These are phyloP conservation scores for Pisolithus microcarpus DNA, from an alignment of 768 basidiomycete genomes.

Conservation along the genomic window DNA sequence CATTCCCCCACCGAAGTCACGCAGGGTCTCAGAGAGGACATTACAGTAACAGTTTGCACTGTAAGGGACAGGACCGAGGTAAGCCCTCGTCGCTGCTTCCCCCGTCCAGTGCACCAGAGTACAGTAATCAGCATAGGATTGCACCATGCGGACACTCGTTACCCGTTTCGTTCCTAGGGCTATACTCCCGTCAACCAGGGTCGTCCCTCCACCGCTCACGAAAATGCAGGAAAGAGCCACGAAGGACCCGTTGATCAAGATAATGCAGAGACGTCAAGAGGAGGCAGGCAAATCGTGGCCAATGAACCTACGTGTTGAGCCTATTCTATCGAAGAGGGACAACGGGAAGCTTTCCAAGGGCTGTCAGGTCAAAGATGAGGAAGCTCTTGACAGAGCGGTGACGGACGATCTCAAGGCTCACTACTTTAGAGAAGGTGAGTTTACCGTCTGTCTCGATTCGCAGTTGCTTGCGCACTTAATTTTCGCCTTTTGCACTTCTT, in stretches of 20 bases:
- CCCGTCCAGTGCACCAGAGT: not conserved
- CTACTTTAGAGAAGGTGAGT: not conserved
- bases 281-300: conserved; percentile 38
- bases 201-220: conserved; percentile 28
- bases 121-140: not conserved
- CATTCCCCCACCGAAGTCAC: not conserved
- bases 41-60: not conserved
- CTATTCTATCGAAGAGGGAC: conserved; percentile 32
- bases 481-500: not conserved
- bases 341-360: conserved; percentile 34
- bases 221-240: conserved; percentile 20
- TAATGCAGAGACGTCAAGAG: conserved; percentile 34
- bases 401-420: not conserved
- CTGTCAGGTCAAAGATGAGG: conserved; percentile 34
- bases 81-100: not conserved
- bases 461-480: not conserved
- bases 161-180: conserved; percentile 34
- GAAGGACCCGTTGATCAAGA: conserved; percentile 34
- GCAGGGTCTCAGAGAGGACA: not conserved
- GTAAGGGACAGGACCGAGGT: not conserved
- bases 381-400: conserved; percentile 32
- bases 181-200: conserved; percentile 13
- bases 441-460: not conserved
- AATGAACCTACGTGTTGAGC: conserved; percentile 45
- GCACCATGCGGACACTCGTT: conserved; percentile 13